Evolutionary conservation across 176 grass and related monocot genomes (phyloP), one percentile per base, ranked within the genome.

Genomic region (Musa schizocarpa): DNA sequence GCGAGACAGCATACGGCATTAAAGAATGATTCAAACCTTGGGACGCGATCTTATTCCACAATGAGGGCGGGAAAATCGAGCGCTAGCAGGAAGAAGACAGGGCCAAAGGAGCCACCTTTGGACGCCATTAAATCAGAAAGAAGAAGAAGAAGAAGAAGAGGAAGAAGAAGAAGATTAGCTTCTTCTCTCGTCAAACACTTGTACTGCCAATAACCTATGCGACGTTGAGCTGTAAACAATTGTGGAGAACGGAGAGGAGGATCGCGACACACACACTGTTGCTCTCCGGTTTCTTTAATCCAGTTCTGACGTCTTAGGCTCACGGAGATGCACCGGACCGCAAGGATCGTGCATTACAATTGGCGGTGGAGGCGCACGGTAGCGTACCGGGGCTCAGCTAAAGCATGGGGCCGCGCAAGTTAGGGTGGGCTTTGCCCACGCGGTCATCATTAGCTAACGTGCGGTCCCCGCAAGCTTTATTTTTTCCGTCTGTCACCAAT

Each of bases 371-470:
- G 19, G 68, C 68, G 68, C 68, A 70, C 43, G 68, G 17, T 70
- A 70, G 68, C 43, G 43, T 9, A 17, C 17, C 24, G 7, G 8
- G 29, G 20, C 11, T 43, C 68, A 1, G 68, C 2, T 8, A 50
- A 22, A 11, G 48, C 43, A 19, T 52, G 34, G 68, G 68, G 8
- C 68, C 68, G 68, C 68, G 48, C 68, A 70, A 48, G 48, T 70
- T 70, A 70, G 51, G 48, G 48, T 51, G 48, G 34, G 4, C 68
- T 70, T 19, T 1, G 21, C 23, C 43, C 77, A 71, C 77, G 77
- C 77, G 65, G 55, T 24, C 77, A 79, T 79, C 66, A 79, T 79
- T 54, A 58, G 77, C 51, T 52, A 79, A 61, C 66, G 66, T 71
- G 77, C 53, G 52, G 34, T 43, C 34, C 34, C 34, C 34, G 34